Evolutionary conservation across 2,329 filamentous ascomycete genomes (phyloP).

Genomic region (Gyromitra esculenta): DNA sequence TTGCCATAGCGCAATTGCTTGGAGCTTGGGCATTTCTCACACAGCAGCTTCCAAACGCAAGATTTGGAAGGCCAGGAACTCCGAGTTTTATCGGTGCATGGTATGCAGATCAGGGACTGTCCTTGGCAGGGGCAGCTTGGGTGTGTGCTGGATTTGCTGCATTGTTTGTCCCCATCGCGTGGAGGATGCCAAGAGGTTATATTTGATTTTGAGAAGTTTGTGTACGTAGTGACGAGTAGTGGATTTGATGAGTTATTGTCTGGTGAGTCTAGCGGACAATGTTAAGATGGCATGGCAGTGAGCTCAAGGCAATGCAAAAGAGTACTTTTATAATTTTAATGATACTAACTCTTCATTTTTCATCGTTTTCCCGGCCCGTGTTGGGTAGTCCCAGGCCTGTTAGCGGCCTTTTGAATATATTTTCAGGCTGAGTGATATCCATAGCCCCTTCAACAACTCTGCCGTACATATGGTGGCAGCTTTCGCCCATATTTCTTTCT

Average conservation of each 20-base stretch:
- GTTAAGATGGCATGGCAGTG: background rate
- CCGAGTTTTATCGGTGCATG: slow-evolving; percentile 11
- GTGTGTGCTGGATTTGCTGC: background rate
- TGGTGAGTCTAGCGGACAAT: background rate
- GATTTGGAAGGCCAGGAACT: background rate
- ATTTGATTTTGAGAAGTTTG: background rate
- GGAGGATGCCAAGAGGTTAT: background rate
- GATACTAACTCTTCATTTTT: too few relatives aligned
- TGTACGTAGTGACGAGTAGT: background rate
- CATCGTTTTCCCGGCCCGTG: too few relatives aligned
- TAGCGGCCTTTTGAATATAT: too few relatives aligned
- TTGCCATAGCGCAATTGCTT: background rate
- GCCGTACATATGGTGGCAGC: too few relatives aligned
- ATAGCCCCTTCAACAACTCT: too few relatives aligned
- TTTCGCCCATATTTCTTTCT: too few relatives aligned
- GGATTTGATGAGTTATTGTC: background rate
- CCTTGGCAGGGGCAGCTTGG: background rate
- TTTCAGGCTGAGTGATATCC: too few relatives aligned
- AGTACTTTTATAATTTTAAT: too few relatives aligned
- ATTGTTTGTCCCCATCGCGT: background rate
- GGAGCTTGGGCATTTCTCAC: slow-evolving; percentile 10
- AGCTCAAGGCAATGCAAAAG: too few relatives aligned
- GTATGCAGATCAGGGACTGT: slow-evolving; percentile 10
- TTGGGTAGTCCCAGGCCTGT: too few relatives aligned
- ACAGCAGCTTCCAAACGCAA: slow-evolving; percentile 2